A percentile compares a stretch with the other conserved stretches of the same genome.
These are phyloP conservation scores for Ceraceosorus bombacis DNA, from an alignment of 1,284 basidiomycete species.

Conservation along the genomic window DNA sequence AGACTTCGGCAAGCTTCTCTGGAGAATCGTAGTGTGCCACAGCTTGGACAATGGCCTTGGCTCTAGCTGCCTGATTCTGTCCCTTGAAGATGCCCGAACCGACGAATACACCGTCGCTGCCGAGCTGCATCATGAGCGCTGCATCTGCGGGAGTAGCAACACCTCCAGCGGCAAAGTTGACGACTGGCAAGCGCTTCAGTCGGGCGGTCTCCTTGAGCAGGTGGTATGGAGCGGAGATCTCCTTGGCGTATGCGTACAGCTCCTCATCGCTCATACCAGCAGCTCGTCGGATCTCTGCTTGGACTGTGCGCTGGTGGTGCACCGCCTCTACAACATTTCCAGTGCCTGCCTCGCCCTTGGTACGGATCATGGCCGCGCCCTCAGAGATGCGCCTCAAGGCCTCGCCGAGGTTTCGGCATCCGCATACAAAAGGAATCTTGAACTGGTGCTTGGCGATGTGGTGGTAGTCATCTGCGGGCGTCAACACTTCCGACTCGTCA, in stretches of 20 bases:
- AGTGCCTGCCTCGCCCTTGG: constrained; percentile 69
- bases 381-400: constrained; percentile 93
- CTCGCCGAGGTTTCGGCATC: constrained; percentile 63
- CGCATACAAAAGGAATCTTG: constrained; percentile 61
- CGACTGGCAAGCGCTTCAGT: constrained; percentile 85
- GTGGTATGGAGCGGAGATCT: constrained; percentile 79
- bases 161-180: constrained; percentile 68
- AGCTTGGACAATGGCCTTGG: constrained; percentile 93
- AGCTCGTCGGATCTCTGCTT: constrained; percentile 75
- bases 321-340: constrained; percentile 93
- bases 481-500: constrained; percentile 86
- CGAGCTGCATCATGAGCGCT: constrained; percentile 98
- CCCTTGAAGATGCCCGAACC: constrained; percentile 54
- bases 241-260: constrained; percentile 87
- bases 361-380: constrained; percentile 57
- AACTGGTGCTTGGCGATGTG: constrained; percentile 58
- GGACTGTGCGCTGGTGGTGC: constrained; percentile 76
- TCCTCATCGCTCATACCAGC: constrained; percentile 82
- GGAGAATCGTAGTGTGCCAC: constrained; percentile 72
- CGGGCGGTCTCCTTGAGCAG: constrained; percentile 91
- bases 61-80: constrained; percentile 85
- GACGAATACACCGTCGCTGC: constrained; percentile 77
- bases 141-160: constrained; percentile 96
- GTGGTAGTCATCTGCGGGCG: constrained; percentile 66
- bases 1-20: constrained; percentile 58